Conservation (phyloP, 306 rosid species). For the Boehmeria nivea region DNA sequence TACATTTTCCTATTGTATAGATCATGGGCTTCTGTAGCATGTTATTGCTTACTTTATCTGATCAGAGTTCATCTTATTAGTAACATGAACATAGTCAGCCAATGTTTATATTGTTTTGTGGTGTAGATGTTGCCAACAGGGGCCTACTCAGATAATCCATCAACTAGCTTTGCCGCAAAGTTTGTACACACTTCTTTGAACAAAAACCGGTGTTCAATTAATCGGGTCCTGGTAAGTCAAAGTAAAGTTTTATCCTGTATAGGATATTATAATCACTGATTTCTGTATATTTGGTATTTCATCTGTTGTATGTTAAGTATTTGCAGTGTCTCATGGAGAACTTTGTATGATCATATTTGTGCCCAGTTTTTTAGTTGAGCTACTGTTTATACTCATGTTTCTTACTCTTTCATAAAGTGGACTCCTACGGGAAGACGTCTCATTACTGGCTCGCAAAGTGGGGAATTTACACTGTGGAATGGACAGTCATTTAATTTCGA, state of each 20-base stretch:
- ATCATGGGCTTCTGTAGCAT: not conserved
- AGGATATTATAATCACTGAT: too few relatives aligned
- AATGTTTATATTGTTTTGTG: too few relatives aligned
- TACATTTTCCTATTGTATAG: constrained; percentile 3
- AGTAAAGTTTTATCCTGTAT: not conserved
- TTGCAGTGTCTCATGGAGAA: too few relatives aligned
- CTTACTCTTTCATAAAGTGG: constrained; percentile 54
- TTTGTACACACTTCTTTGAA: constrained; percentile 94
- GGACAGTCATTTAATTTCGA: constrained; percentile 98
- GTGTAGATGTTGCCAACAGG: constrained; percentile 84
- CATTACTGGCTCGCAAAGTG: constrained; percentile 97
- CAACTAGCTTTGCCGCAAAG: constrained; percentile 90
- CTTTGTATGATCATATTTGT: too few relatives aligned
- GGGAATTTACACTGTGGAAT: constrained; percentile 99
- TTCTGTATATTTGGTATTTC: too few relatives aligned
- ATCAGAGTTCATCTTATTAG: not conserved
- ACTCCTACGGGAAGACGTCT: constrained; percentile 98
- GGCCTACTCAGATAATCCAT: constrained; percentile 91
- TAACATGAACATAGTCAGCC: too few relatives aligned
- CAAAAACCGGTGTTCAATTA: constrained; percentile 89
- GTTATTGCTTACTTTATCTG: not conserved
- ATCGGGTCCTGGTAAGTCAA: constrained; percentile 79
- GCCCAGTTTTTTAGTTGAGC: constrained; percentile 11
- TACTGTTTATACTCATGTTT: constrained; percentile 20
- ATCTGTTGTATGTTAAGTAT: too few relatives aligned